Evolutionary conservation across 1,139 yeast species (phyloP).

Genomic region (Yamadazyma buinensis): DNA sequence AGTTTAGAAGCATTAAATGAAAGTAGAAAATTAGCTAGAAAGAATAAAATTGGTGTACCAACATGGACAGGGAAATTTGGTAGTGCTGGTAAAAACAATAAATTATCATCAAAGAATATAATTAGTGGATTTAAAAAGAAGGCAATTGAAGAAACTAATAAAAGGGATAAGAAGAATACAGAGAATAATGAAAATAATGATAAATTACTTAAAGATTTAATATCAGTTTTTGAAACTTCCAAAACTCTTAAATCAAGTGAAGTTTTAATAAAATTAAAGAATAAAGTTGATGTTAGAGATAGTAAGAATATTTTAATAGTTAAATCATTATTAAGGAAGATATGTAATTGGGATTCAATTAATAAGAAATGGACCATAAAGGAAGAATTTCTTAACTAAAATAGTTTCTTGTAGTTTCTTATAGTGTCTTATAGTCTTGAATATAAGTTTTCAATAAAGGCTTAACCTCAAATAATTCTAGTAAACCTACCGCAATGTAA

Average conservation of each 20-base stretch:
- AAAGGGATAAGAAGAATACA: background rate
- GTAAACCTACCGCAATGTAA: too few relatives aligned
- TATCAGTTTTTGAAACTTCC: constrained; percentile 25
- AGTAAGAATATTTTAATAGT: constrained; percentile 59
- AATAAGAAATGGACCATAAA: constrained; percentile 69
- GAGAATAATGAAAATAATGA: constrained; percentile 12
- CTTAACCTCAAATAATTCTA: too few relatives aligned
- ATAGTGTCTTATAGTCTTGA: too few relatives aligned
- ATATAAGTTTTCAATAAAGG: too few relatives aligned
- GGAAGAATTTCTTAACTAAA: too few relatives aligned
- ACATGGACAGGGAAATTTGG: constrained; percentile 98
- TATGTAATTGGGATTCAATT: constrained; percentile 63
- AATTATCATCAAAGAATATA: constrained; percentile 4
- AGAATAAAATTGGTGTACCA: constrained; percentile 73
- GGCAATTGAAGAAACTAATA: background rate
- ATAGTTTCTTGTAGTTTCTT: too few relatives aligned
- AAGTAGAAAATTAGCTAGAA: constrained; percentile 63
- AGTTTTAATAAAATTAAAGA: constrained; percentile 43
- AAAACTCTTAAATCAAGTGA: constrained; percentile 43
- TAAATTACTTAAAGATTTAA: constrained; percentile 23
- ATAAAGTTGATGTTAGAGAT: constrained; percentile 41
- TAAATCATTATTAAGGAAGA: constrained; percentile 63
- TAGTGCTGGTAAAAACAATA: constrained; percentile 53
- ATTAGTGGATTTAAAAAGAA: constrained; percentile 4
- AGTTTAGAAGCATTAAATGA: constrained; percentile 72